Base-by-base conservation (phyloP, 2,329 filamentous ascomycete genomes). In the Phaeophleospora eucalypticola region DNA sequence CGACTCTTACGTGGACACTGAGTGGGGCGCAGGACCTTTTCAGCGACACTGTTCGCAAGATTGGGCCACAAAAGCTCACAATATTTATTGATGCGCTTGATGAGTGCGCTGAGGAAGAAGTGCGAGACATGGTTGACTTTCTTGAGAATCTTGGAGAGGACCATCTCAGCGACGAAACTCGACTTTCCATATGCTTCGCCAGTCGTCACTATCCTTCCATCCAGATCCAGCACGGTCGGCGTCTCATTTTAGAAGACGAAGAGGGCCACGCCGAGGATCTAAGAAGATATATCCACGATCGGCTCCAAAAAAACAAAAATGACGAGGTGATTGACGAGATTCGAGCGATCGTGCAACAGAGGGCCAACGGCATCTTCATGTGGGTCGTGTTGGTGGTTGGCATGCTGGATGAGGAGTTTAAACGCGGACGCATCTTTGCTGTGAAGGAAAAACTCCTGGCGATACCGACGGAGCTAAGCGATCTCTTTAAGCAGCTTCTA, bases 401-500 rank as follows among this genome's bases (percentile, higher is more conserved):
- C 4, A 74, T 76, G 3, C 57, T 78, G 1, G 74, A 76, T 40
- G 66, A 67, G 36, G 70, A 72, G 48, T 66, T 58, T 45, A 57
- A 58, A 6, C 20, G 53, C 3, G 63, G 69, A 16, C 55, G 60
- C 0, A 51, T 68, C 0, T 52, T 62, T 17, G 51, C 48, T 0
- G 45, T 75, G 3, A 52, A 57, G 16, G 49, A 61, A 45, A 62
- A 58, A 46, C 59, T 77, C 1, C 17, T 57, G 6, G 65, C 73
- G 20, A 65, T 74, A 24, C 74, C 72, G 0, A 40, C 42, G 4
- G 64, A 65, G 0, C 61, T 83, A 0, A 57, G 67, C 29, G 64
- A 74, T 0, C 54, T 83, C 0, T 82, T 84, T 48, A 65, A 64
- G 2, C 63, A 77, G 14, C 76, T 82, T 0, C 45, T 82, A 2